Evolutionary conservation across 768 basidiomycete species (phyloP).

Genomic region (Auricularia sp.): DNA sequence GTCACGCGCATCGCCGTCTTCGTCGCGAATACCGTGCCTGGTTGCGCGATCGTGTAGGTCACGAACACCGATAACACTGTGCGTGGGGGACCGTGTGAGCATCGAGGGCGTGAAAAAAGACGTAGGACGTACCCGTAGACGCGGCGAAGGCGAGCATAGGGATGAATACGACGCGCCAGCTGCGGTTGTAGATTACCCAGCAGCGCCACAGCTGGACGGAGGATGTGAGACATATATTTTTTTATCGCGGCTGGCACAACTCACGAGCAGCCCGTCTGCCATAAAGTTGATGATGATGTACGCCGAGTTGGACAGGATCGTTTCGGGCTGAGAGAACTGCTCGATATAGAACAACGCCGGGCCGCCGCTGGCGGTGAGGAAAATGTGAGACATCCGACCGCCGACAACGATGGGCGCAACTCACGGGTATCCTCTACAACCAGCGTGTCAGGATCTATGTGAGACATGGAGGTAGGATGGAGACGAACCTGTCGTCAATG

Average conservation of each 20-base stretch:
- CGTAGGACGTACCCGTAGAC: not conserved
- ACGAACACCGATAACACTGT: not conserved
- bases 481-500: not conserved
- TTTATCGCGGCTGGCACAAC: not conserved
- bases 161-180: not conserved
- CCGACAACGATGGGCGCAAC: not conserved
- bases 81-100: not conserved
- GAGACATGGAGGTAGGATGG: not conserved
- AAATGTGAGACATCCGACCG: not conserved
- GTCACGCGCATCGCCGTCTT: not conserved
- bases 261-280: not conserved
- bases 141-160: not conserved
- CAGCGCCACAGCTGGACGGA: not conserved
- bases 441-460: not conserved
- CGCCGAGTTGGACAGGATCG: not conserved
- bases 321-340: not conserved
- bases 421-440: not conserved
- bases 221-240: not conserved
- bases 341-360: not conserved
- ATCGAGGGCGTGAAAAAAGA: not conserved
- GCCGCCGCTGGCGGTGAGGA: not conserved
- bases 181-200: not conserved
- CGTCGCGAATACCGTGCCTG: not conserved
- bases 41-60: not conserved
- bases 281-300: not conserved